These are phyloP conservation scores for Fagus crenata DNA, from an alignment of 306 rosid genomes.

Conservation along the genomic window DNA sequence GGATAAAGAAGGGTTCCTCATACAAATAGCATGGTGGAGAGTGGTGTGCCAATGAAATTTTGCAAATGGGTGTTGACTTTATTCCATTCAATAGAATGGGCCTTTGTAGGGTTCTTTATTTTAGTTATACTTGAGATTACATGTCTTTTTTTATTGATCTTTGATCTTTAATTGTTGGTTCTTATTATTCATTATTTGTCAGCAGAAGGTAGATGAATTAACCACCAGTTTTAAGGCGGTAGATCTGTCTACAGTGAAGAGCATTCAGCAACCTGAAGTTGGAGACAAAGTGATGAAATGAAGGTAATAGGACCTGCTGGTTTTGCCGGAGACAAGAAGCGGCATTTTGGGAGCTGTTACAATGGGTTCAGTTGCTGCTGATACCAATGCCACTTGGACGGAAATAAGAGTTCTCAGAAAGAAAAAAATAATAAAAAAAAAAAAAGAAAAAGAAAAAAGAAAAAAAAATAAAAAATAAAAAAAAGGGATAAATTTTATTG, in stretches of 20 bases:
- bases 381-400: conserved; percentile 17
- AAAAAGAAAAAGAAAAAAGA: conserved; percentile 21
- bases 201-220: conserved; percentile 53
- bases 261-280: conserved; percentile 34
- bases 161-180: neutral
- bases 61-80: conserved; percentile 16
- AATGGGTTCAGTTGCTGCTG: conserved; percentile 15
- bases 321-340: conserved; percentile 1
- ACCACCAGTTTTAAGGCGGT: conserved; percentile 47
- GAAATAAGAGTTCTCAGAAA: conserved; percentile 1
- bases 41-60: conserved; percentile 28
- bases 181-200: conserved; percentile 26
- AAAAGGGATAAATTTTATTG: neutral
- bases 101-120: neutral
- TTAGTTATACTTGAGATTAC: neutral
- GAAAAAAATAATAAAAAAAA: too few relatives aligned
- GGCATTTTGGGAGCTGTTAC: conserved; percentile 7
- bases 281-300: conserved; percentile 40
- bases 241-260: conserved; percentile 41
- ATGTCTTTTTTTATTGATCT: neutral
- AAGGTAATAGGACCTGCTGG: conserved; percentile 21
- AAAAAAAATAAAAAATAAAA: too few relatives aligned
- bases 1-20: conserved; percentile 26
- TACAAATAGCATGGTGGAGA: conserved; percentile 25
- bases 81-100: conserved; percentile 31